phyloP scores from a whole-genome alignment of 2,329 filamentous ascomycete species.

The Sporothrix pseudoabietina region DNA sequence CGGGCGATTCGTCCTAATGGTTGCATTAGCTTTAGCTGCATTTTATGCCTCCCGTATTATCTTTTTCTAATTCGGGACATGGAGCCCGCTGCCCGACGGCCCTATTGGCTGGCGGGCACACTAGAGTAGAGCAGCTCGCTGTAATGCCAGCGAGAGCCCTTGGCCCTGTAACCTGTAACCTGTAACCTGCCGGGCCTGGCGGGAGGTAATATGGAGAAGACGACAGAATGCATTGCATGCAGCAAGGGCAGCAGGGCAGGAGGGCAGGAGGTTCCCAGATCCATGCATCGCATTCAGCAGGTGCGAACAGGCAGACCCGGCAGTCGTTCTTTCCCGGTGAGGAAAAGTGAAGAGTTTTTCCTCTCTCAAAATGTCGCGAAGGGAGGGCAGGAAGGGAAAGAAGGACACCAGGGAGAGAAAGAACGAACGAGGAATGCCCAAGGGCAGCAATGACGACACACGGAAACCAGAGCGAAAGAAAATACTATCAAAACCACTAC shows the following conservation, averaged over 20 bases:
- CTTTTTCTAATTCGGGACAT: slow-evolving; percentile 46
- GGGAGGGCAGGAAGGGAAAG: background rate
- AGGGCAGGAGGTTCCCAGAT: background rate
- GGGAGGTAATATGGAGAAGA: background rate
- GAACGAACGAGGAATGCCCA: slow-evolving; percentile 4
- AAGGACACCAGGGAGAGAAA: background rate
- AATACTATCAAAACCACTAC: background rate
- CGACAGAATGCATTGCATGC: background rate
- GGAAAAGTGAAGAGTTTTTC: background rate
- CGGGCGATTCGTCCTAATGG: background rate
- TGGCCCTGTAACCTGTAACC: background rate
- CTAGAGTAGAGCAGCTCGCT: background rate
- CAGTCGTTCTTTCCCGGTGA: background rate
- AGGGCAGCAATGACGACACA: slow-evolving; percentile 5
- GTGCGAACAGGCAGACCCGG: background rate
- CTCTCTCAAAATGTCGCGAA: background rate
- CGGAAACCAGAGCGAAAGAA: background rate
- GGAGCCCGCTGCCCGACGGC: slow-evolving; percentile 33
- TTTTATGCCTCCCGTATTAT: slow-evolving; percentile 20
- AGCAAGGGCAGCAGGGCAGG: background rate
- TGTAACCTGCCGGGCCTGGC: background rate
- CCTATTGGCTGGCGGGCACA: slow-evolving; percentile 22
- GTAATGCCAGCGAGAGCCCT: slow-evolving; percentile 5
- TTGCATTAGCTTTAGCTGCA: slow-evolving; percentile 24
- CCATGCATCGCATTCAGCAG: slow-evolving; percentile 24